These are phyloP conservation scores for Coniochaeta hoffmannii DNA, from an alignment of 2,329 filamentous ascomycete genomes.

Conservation along the genomic window DNA sequence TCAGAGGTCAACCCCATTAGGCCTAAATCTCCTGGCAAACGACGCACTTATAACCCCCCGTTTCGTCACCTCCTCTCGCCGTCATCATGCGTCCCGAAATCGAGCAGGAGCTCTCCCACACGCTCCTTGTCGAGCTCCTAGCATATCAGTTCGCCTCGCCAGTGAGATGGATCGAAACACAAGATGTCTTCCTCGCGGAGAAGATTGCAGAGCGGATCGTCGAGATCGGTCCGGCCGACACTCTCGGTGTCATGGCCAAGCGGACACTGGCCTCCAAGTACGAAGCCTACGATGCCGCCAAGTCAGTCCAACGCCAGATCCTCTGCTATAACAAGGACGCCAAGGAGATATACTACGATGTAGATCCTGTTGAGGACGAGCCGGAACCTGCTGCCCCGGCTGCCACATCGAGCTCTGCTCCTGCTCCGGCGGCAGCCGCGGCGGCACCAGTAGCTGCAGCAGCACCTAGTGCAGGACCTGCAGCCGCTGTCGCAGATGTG, in stretches of 20 bases:
- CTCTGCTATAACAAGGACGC: slow-evolving; percentile 99
- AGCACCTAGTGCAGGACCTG: slow-evolving; percentile 72
- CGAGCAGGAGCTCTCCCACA: slow-evolving; percentile 98
- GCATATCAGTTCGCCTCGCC: slow-evolving; percentile 99
- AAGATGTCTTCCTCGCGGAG: slow-evolving; percentile 97
- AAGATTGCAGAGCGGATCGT: slow-evolving; percentile 96
- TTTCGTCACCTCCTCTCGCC: neutral
- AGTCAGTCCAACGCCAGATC: slow-evolving; percentile 93
- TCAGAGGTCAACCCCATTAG: neutral
- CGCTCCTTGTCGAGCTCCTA: slow-evolving; percentile 94
- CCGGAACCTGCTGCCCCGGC: slow-evolving; percentile 48
- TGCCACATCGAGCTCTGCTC: slow-evolving; percentile 36
- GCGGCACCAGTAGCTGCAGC: slow-evolving; percentile 49
- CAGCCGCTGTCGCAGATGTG: slow-evolving; percentile 75
- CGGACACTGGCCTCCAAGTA: slow-evolving; percentile 94
- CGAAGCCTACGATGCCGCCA: slow-evolving; percentile 95
- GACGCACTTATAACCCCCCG: neutral
- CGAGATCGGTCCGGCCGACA: slow-evolving; percentile 94
- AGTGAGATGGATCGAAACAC: slow-evolving; percentile 99
- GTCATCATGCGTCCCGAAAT: slow-evolving; percentile 89
- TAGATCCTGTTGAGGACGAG: slow-evolving; percentile 91
- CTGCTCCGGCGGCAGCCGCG: slow-evolving; percentile 46
- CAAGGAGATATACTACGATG: slow-evolving; percentile 99
- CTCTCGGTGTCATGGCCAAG: slow-evolving; percentile 94
- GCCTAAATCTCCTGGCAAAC: neutral